phyloP scores from a whole-genome alignment of 2,329 filamentous ascomycete species.

The Verticillium longisporum region DNA sequence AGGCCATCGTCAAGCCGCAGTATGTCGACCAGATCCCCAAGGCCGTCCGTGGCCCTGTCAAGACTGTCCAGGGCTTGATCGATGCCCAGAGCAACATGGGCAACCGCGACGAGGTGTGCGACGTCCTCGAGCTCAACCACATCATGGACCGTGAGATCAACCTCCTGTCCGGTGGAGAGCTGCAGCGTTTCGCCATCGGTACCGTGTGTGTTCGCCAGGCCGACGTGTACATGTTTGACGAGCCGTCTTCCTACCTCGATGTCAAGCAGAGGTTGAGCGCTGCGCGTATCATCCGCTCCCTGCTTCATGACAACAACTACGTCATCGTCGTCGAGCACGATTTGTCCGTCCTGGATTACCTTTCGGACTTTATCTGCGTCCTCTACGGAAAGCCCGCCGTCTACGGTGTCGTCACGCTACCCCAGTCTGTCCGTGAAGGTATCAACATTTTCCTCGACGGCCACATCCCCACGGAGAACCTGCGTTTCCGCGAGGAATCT shows the following conservation, averaged over 20 bases:
- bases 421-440: constrained; percentile 92
- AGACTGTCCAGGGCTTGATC: constrained; percentile 73
- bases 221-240: constrained; percentile 99
- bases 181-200: constrained; percentile 96
- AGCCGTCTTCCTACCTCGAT: constrained; percentile 97
- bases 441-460: constrained; percentile 99
- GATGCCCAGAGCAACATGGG: constrained; percentile 68
- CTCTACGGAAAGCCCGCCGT: constrained; percentile 93
- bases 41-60: constrained; percentile 76
- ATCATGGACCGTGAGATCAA: constrained; percentile 89
- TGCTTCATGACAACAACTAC: constrained; percentile 84
- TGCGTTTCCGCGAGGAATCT: constrained; percentile 96
- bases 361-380: constrained; percentile 97
- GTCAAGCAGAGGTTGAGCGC: constrained; percentile 97
- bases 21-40: constrained; percentile 98
- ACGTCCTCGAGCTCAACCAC: constrained; percentile 79
- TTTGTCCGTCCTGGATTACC: constrained; percentile 95
- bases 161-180: constrained; percentile 89
- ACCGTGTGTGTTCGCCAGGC: constrained; percentile 93
- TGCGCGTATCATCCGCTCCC: constrained; percentile 83
- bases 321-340: constrained; percentile 99
- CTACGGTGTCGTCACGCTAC: constrained; percentile 95
- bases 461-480: constrained; percentile 95
- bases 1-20: constrained; percentile 97
- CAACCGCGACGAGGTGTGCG: constrained; percentile 75